Conservation (phyloP, 2,329 filamentous ascomycete species). For the Fusarium chuoi region DNA sequence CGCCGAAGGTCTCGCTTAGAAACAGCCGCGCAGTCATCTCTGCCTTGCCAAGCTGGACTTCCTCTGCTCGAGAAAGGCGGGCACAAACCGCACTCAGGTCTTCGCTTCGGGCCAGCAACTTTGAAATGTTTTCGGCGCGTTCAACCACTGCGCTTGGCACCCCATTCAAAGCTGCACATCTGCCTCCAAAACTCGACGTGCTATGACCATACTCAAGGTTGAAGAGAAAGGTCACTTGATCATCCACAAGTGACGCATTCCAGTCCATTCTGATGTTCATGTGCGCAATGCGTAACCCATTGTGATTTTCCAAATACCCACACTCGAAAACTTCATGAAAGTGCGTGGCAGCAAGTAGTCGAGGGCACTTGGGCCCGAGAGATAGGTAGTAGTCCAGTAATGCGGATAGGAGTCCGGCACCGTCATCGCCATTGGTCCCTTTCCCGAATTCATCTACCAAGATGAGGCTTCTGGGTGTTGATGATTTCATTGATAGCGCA, state of each 20-base stretch:
- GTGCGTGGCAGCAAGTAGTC: constrained; percentile 71
- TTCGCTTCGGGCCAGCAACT: constrained; percentile 75
- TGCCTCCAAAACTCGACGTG: constrained; percentile 83
- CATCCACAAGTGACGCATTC: constrained; percentile 60
- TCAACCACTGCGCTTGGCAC: constrained; percentile 77
- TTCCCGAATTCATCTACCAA: constrained; percentile 93
- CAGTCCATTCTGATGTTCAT: constrained; percentile 76
- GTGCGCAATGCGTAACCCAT: constrained; percentile 69
- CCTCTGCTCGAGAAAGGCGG: constrained; percentile 71
- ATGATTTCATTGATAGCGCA: constrained; percentile 77
- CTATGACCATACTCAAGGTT: constrained; percentile 74
- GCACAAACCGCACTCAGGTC: constrained; percentile 80
- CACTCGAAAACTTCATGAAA: constrained; percentile 79
- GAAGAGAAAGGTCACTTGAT: constrained; percentile 80
- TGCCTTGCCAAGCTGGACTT: constrained; percentile 73
- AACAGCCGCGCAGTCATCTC: constrained; percentile 70
- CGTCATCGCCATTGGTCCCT: constrained; percentile 68
- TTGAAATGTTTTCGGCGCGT: constrained; percentile 78
- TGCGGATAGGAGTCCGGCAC: constrained; percentile 67
- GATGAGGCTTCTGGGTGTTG: constrained; percentile 80
- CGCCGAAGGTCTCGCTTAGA: constrained; percentile 49
- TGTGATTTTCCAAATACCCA: constrained; percentile 62
- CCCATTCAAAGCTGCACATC: constrained; percentile 88
- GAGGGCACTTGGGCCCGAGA: constrained; percentile 59
- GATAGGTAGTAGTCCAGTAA: constrained; percentile 66